These are phyloP conservation scores for Trichoderma sp. DNA, from an alignment of 2,329 filamentous ascomycete genomes.

Conservation along the genomic window DNA sequence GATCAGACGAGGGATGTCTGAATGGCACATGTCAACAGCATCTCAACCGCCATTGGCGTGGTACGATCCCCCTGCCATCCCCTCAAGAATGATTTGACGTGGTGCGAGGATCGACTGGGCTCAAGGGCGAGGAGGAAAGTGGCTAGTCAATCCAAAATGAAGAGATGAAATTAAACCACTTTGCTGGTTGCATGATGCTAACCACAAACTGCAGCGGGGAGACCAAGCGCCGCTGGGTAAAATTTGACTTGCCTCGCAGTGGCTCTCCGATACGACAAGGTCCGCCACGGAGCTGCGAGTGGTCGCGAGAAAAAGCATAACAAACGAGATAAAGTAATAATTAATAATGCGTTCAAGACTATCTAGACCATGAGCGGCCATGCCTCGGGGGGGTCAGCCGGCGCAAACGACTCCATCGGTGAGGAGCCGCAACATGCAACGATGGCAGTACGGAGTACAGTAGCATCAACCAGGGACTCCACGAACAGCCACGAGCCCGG, in stretches of 20 bases:
- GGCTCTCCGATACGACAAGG: neutral
- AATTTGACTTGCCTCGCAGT: neutral
- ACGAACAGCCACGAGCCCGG: neutral
- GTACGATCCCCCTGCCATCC: constrained; percentile 5
- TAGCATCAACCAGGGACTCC: neutral
- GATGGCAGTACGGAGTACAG: neutral
- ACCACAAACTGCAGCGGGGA: constrained; percentile 6
- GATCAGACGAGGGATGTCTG: neutral
- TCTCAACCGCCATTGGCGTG: neutral
- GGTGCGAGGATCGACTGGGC: constrained; percentile 14
- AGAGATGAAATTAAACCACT: neutral
- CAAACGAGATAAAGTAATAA: constrained; percentile 8
- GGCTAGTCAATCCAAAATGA: neutral
- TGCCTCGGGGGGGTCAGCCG: neutral
- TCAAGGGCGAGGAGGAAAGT: neutral
- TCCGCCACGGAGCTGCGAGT: constrained; percentile 5
- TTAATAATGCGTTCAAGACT: neutral
- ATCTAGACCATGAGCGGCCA: neutral
- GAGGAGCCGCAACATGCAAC: neutral
- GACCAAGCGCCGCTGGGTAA: neutral
- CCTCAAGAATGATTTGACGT: constrained; percentile 23
- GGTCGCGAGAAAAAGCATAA: neutral
- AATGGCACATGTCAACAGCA: neutral
- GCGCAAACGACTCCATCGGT: neutral
- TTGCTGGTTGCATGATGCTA: constrained; percentile 10